Evolutionary conservation across 768 basidiomycete genomes (phyloP), one percentile per base, ranked within the genome.

Genomic region (Albatrellus ellisii): DNA sequence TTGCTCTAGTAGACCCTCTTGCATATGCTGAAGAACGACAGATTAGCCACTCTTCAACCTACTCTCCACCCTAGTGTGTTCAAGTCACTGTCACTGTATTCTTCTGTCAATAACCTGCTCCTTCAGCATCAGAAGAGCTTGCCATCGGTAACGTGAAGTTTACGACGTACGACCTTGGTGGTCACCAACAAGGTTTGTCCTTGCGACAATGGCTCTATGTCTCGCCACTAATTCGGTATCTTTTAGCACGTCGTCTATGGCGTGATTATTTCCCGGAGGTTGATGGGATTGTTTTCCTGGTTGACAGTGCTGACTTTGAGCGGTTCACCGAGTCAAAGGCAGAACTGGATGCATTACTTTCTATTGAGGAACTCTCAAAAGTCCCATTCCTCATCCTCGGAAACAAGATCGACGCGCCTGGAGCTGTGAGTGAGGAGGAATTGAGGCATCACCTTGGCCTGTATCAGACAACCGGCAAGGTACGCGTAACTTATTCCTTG

Each of bases 231-330:
- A 29, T 21, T 46, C 9, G 35, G 21, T 32, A 20, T 14, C 11
- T 10, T 15, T 18, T 54, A 77, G 95, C 95, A 41, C 92, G 95
- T 52, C 88, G 95, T 52, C 81, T 98, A 59, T 99, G 95, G 95
- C 79, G 91, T 45, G 92, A 99, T 64, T 99, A 98, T 68, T 98
- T 99, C 79, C 95, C 95, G 38, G 95, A 98, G 62, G 95, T 98
- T 32, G 91, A 99, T 54, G 94, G 90, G 14, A 97, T 99, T 54
- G 79, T 98, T 57, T 99, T 98, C 77, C 72, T 99, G 44, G 92
- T 99, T 46, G 95, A 99, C 67, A 86, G 79, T 51, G 90, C 90
- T 49, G 95, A 99, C 69, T 81, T 82, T 57, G 95, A 98, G 66
- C 85, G 94, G 32, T 94, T 99, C 64, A 62, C 80, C 6, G 95